A percentile compares a stretch with the other conserved stretches of the same genome.
phyloP scores from a whole-genome alignment of 257 asterid genomes.

The Primulina huaijiensis region DNA sequence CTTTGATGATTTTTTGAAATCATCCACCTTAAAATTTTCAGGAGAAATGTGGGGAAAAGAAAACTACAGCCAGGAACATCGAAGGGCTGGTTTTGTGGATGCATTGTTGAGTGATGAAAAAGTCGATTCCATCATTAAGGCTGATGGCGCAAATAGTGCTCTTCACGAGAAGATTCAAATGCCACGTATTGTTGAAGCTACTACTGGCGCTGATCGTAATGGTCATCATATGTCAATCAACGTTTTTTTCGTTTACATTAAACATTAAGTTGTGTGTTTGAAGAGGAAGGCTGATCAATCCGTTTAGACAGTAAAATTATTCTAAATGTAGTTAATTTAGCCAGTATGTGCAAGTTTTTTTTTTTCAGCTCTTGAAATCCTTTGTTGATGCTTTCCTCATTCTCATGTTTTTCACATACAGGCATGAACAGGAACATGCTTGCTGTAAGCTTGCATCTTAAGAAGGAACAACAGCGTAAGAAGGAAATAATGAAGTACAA shows the following conservation, averaged over 20 bases:
- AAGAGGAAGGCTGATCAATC: constrained; percentile 20
- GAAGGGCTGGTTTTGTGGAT: constrained; percentile 82
- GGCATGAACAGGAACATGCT: constrained; percentile 40
- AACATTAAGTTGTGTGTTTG: constrained; percentile 11
- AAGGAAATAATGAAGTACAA: constrained; percentile 64
- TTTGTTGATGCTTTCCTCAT: constrained; percentile 20
- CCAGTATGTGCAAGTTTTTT: neutral
- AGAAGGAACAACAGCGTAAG: constrained; percentile 57
- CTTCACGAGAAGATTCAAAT: constrained; percentile 39
- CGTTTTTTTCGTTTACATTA: neutral
- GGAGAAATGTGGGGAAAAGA: constrained; percentile 50
- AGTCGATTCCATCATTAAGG: constrained; percentile 34
- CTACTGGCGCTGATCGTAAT: constrained; percentile 21
- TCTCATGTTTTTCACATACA: constrained; percentile 34
- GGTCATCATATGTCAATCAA: constrained; percentile 29
- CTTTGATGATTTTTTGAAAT: neutral
- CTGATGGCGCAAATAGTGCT: constrained; percentile 35
- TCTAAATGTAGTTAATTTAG: neutral
- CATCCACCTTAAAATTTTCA: constrained; percentile 26
- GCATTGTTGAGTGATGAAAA: constrained; percentile 50
- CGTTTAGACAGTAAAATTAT: neutral
- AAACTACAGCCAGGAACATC: constrained; percentile 52
- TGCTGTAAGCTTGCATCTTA: constrained; percentile 60
- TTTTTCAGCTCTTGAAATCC: constrained; percentile 20
- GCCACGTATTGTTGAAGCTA: constrained; percentile 33